These are phyloP conservation scores for Cyberlindnera xylosilytica DNA, from an alignment of 805 yeast genomes.

Conservation along the genomic window DNA sequence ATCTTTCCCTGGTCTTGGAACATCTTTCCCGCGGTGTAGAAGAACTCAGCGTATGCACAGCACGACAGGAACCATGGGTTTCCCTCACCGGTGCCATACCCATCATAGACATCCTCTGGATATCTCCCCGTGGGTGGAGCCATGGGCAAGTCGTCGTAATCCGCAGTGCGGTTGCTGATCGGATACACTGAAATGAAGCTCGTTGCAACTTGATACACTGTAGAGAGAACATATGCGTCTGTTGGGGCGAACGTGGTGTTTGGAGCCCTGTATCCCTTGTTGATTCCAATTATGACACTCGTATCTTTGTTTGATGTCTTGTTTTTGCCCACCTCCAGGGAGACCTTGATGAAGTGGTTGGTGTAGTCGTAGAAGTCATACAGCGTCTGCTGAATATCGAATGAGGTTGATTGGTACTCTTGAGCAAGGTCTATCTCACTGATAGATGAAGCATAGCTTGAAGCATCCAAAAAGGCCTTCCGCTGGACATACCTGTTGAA, in stretches of 20 bases:
- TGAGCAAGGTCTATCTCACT: neutral
- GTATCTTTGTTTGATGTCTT: conserved; percentile 1
- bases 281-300: conserved; percentile 2
- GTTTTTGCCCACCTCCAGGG: neutral
- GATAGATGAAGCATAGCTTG: neutral
- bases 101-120: conserved; percentile 3
- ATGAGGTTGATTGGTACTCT: neutral
- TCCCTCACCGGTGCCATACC: neutral
- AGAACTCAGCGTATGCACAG: conserved; percentile 5
- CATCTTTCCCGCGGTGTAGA: neutral
- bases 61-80: conserved; percentile 6
- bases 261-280: conserved; percentile 1
- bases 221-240: conserved; percentile 4
- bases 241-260: conserved; percentile 3
- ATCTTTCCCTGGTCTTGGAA: neutral
- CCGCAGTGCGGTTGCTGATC: neutral
- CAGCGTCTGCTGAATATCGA: neutral
- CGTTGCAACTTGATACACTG: conserved; percentile 1
- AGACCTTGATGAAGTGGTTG: conserved; percentile 2
- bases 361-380: conserved; percentile 4
- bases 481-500: conserved; percentile 6
- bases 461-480: conserved; percentile 6
- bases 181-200: conserved; percentile 1
- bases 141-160: neutral
- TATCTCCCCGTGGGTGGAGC: conserved; percentile 8